Percentiles rank a stretch among this genome's conserved stretches.
phyloP scores from a whole-genome alignment of 1,139 yeast genomes.

The Zygosaccharomyces pseudobailii region DNA sequence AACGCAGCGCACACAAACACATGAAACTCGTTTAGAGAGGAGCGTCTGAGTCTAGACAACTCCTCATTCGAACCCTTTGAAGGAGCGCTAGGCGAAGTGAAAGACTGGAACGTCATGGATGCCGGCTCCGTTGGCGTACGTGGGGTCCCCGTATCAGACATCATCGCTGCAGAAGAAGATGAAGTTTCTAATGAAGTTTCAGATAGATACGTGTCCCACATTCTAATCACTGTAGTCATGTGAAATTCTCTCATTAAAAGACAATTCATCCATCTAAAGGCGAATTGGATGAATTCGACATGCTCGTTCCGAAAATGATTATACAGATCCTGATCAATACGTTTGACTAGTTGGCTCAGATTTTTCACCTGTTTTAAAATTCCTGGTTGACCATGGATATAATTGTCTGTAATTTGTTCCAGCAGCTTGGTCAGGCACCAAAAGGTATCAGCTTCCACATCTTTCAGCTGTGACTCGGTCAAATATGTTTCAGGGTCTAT shows the following conservation, averaged over 20 bases:
- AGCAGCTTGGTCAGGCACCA: conserved; percentile 91
- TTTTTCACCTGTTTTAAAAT: conserved; percentile 85
- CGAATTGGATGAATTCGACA: conserved; percentile 87
- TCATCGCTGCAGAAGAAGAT: conserved; percentile 13
- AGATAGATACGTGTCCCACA: conserved; percentile 97
- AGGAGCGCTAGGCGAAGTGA: conserved; percentile 16
- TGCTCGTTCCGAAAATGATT: conserved; percentile 74
- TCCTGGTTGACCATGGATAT: conserved; percentile 97
- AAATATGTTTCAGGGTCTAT: conserved; percentile 59
- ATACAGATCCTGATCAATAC: conserved; percentile 72
- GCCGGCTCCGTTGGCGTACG: conserved; percentile 23
- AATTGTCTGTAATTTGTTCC: conserved; percentile 94
- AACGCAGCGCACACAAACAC: conserved; percentile 99
- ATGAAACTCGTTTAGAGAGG: conserved; percentile 89
- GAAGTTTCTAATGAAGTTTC: conserved; percentile 49
- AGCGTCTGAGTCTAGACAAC: conserved; percentile 28
- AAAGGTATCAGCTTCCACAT: conserved; percentile 89
- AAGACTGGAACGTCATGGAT: conserved; percentile 19
- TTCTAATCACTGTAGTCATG: conserved; percentile 71
- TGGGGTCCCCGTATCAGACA: conserved; percentile 14
- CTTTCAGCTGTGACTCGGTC: conserved; percentile 50
- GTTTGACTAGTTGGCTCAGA: conserved; percentile 65
- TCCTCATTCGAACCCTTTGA: conserved; percentile 14
- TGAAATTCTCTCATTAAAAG: conserved; percentile 88
- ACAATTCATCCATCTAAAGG: conserved; percentile 99